A percentile compares a stretch with the other conserved stretches of the same genome.
phyloP scores from a whole-genome alignment of 2,329 filamentous ascomycete genomes.

The Alternaria sp. region DNA sequence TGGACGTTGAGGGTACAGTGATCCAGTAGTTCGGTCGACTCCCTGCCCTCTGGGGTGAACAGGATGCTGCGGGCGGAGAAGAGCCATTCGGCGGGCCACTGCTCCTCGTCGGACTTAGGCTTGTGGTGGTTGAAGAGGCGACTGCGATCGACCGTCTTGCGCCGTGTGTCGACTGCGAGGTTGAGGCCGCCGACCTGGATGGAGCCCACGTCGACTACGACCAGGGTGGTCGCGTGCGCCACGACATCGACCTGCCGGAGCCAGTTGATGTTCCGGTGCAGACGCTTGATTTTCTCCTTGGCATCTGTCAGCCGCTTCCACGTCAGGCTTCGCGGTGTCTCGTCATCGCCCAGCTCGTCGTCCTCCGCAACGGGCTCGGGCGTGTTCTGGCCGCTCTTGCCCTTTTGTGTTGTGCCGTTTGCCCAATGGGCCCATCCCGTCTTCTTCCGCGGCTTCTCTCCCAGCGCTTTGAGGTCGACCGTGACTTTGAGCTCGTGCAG shows the following conservation, averaged over 20 bases:
- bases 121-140: conserved; percentile 78
- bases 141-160: conserved; percentile 88
- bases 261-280: conserved; percentile 89
- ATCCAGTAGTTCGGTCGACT: conserved; percentile 87
- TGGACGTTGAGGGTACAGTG: conserved; percentile 88
- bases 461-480: conserved; percentile 74
- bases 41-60: conserved; percentile 83
- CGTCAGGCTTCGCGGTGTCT: conserved; percentile 67
- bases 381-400: conserved; percentile 22
- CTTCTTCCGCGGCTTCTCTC: conserved; percentile 42
- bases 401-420: conserved; percentile 34
- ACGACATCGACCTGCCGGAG: conserved; percentile 88
- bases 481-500: conserved; percentile 85
- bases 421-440: conserved; percentile 40
- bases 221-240: conserved; percentile 78
- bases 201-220: conserved; percentile 80
- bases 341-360: conserved; percentile 40
- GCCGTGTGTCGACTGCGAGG: conserved; percentile 86
- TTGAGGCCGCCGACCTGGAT: conserved; percentile 85
- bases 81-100: conserved; percentile 89
- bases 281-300: conserved; percentile 83
- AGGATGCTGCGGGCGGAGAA: conserved; percentile 83
- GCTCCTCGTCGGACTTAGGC: conserved; percentile 60
- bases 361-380: conserved; percentile 26
- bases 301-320: conserved; percentile 79